Percentiles rank a stretch among this genome's conserved stretches.
These are phyloP conservation scores for Pyrenochaeta sp. DNA, from an alignment of 2,329 filamentous ascomycete genomes.

Conservation along the genomic window DNA sequence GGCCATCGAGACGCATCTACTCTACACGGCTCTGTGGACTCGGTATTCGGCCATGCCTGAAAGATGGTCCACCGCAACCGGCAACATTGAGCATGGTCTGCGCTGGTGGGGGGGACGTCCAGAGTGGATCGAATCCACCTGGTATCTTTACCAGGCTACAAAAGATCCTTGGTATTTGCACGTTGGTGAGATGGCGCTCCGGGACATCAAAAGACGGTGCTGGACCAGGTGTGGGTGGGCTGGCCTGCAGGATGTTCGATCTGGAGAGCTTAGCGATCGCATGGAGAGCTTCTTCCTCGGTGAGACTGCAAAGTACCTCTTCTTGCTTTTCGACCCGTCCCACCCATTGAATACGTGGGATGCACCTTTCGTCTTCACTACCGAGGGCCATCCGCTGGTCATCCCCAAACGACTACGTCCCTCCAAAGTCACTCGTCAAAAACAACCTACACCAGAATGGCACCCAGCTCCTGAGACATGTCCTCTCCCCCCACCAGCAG, in stretches of 20 bases:
- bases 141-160: slow-evolving; percentile 93
- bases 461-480: slow-evolving; percentile 64
- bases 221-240: slow-evolving; percentile 94
- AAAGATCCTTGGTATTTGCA: slow-evolving; percentile 96
- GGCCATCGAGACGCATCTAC: slow-evolving; percentile 85
- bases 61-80: slow-evolving; percentile 87
- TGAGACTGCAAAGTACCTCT: slow-evolving; percentile 95
- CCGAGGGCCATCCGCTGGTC: slow-evolving; percentile 91
- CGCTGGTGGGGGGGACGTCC: slow-evolving; percentile 96
- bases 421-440: slow-evolving; percentile 10
- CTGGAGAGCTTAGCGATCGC: slow-evolving; percentile 86
- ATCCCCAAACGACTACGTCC: slow-evolving; percentile 66
- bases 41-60: slow-evolving; percentile 94
- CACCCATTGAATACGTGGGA: slow-evolving; percentile 91
- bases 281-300: slow-evolving; percentile 99
- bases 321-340: slow-evolving; percentile 83
- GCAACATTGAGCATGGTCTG: slow-evolving; percentile 83
- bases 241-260: slow-evolving; percentile 68
- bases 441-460: slow-evolving; percentile 6
- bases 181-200: slow-evolving; percentile 92
- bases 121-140: slow-evolving; percentile 96
- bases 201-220: slow-evolving; percentile 87
- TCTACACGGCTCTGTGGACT: slow-evolving; percentile 94
- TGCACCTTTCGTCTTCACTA: slow-evolving; percentile 90
- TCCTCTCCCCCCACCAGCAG: slow-evolving; percentile 65